These are phyloP conservation scores for Cornus kousa DNA, from an alignment of 148 eudicot genomes.

Conservation along the genomic window DNA sequence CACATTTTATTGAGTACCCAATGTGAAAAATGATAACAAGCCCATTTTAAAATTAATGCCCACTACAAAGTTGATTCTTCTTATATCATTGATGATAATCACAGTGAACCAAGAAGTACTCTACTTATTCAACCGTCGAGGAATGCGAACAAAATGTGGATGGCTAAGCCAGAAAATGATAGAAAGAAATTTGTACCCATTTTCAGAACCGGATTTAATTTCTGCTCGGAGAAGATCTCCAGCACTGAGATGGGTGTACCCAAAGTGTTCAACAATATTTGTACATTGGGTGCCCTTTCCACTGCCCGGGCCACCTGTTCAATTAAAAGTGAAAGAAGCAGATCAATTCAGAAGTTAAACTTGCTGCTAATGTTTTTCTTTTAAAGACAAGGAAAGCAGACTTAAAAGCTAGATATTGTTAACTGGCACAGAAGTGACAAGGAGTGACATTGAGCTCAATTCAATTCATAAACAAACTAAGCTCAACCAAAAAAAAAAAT, in stretches of 20 bases:
- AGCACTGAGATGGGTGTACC: constrained; percentile 57
- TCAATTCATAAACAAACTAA: neutral
- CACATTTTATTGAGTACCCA: neutral
- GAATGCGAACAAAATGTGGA: neutral
- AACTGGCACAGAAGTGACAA: neutral
- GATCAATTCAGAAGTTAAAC: neutral
- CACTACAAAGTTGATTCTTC: neutral
- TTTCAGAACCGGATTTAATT: constrained; percentile 56
- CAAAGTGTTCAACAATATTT: constrained; percentile 51
- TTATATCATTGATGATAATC: neutral
- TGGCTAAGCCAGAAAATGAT: neutral
- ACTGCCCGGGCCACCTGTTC: constrained; percentile 64
- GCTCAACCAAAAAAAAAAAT: neutral
- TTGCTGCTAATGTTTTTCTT: too few relatives aligned
- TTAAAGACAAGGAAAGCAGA: neutral
- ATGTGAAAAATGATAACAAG: neutral
- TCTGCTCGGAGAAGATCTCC: constrained; percentile 63
- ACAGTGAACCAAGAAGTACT: neutral
- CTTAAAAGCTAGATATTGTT: neutral
- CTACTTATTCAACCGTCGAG: neutral
- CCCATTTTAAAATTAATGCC: neutral
- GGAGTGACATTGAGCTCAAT: neutral
- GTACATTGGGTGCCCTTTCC: constrained; percentile 64
- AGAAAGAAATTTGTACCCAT: constrained; percentile 33
- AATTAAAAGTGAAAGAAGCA: constrained; percentile 7